phyloP scores from a whole-genome alignment of 768 basidiomycete genomes.

The Hydnomerulius pinastri region DNA sequence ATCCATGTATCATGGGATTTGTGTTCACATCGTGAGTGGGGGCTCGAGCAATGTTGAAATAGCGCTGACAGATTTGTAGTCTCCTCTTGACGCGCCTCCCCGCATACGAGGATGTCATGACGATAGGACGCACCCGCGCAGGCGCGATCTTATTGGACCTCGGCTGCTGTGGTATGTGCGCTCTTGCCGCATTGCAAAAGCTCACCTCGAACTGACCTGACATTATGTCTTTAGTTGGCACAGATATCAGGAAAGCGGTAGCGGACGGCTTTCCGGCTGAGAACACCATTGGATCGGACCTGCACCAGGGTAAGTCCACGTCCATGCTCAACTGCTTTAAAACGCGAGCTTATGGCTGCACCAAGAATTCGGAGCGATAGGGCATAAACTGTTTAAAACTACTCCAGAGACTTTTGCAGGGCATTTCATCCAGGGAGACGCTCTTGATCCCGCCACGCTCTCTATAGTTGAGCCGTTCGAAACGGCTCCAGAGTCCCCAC shows the following conservation, averaged over 20 bases:
- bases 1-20: no score
- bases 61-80: no score
- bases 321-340: background rate
- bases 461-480: slow-evolving; percentile 29
- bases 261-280: slow-evolving; percentile 39
- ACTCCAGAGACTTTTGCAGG: slow-evolving; percentile 53
- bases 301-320: slow-evolving; percentile 29
- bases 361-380: slow-evolving; percentile 60
- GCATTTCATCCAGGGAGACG: slow-evolving; percentile 54
- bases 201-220: background rate
- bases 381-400: slow-evolving; percentile 58
- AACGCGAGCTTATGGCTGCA: background rate
- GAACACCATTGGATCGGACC: slow-evolving; percentile 37
- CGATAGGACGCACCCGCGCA: slow-evolving; percentile 33
- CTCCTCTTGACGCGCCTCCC: no score
- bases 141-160: slow-evolving; percentile 42
- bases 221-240: background rate
- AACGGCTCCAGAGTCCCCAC: slow-evolving; percentile 14
- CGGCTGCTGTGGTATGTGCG: slow-evolving; percentile 39
- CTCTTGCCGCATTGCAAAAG: no score
- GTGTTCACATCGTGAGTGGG: background rate
- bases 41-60: no score
- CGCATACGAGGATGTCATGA: no score
- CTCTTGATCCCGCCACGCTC: slow-evolving; percentile 46
- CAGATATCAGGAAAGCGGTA: slow-evolving; percentile 37